These are phyloP conservation scores for Penicillium goetzii DNA, from an alignment of 495 filamentous ascomycete genomes.

Conservation along the genomic window DNA sequence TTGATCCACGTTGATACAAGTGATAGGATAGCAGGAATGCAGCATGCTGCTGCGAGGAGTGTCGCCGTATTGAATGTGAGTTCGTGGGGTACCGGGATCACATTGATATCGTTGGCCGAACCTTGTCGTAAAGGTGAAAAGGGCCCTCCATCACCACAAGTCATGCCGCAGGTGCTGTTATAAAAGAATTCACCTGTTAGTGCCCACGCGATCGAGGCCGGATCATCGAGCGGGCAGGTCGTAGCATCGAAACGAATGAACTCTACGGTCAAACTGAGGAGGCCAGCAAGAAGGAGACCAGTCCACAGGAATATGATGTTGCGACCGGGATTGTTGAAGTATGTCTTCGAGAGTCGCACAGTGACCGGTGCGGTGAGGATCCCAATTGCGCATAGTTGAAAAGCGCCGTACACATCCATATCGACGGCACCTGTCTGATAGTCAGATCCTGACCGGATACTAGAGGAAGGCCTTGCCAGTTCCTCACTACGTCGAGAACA, in stretches of 20 bases:
- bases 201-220: slow-evolving; percentile 38
- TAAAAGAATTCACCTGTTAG: slow-evolving; percentile 37
- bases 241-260: slow-evolving; percentile 54
- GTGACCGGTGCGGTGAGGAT: slow-evolving; percentile 61
- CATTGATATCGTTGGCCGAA: slow-evolving; percentile 56
- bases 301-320: slow-evolving; percentile 67
- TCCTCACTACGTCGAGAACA: background rate
- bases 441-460: background rate
- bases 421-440: slow-evolving; percentile 54
- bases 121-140: slow-evolving; percentile 51
- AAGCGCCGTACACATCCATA: slow-evolving; percentile 67
- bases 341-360: slow-evolving; percentile 58
- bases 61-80: slow-evolving; percentile 58
- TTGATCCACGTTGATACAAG: slow-evolving; percentile 62
- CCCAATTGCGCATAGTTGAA: slow-evolving; percentile 65
- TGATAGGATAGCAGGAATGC: slow-evolving; percentile 60
- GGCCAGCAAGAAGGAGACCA: slow-evolving; percentile 55
- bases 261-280: slow-evolving; percentile 60
- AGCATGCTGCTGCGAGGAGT: slow-evolving; percentile 61
- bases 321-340: slow-evolving; percentile 62
- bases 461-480: background rate
- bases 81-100: slow-evolving; percentile 54
- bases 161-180: slow-evolving; percentile 33
- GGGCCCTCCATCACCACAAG: slow-evolving; percentile 48
- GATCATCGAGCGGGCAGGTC: slow-evolving; percentile 43